Evolutionary conservation across 2,329 filamentous ascomycete species (phyloP).

Genomic region (Aspergillus sp.): DNA sequence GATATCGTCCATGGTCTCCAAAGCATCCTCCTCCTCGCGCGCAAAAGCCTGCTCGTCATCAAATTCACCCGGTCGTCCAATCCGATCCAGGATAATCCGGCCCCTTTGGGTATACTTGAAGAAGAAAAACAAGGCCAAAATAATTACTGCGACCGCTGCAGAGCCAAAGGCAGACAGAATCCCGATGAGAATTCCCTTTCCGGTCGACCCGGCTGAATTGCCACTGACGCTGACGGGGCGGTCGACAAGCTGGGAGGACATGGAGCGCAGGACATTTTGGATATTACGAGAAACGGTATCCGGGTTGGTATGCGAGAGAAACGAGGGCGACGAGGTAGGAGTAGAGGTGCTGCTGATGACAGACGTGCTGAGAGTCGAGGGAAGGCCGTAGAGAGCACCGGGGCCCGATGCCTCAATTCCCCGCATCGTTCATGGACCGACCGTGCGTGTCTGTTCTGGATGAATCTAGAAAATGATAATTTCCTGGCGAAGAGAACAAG

Average conservation of each 20-base stretch:
- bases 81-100: slow-evolving; percentile 84
- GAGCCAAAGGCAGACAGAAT: slow-evolving; percentile 91
- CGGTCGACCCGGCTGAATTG: slow-evolving; percentile 46
- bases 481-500: slow-evolving; percentile 1
- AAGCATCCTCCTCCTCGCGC: slow-evolving; percentile 86
- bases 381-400: slow-evolving; percentile 27
- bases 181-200: slow-evolving; percentile 83
- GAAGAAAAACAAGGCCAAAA: slow-evolving; percentile 80
- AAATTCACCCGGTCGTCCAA: slow-evolving; percentile 89
- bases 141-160: slow-evolving; percentile 70
- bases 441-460: not conserved
- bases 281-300: slow-evolving; percentile 21
- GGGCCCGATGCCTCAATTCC: slow-evolving; percentile 32
- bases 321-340: slow-evolving; percentile 19
- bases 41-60: slow-evolving; percentile 95
- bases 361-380: slow-evolving; percentile 26
- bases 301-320: slow-evolving; percentile 9
- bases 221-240: slow-evolving; percentile 23
- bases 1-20: slow-evolving; percentile 93
- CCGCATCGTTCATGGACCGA: slow-evolving; percentile 33
- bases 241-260: slow-evolving; percentile 17
- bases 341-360: slow-evolving; percentile 19
- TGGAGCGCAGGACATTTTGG: slow-evolving; percentile 30
- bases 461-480: not conserved
- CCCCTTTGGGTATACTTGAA: slow-evolving; percentile 83